Conservation (phyloP, 1,284 basidiomycete species). For the Prillingera fragicola region DNA sequence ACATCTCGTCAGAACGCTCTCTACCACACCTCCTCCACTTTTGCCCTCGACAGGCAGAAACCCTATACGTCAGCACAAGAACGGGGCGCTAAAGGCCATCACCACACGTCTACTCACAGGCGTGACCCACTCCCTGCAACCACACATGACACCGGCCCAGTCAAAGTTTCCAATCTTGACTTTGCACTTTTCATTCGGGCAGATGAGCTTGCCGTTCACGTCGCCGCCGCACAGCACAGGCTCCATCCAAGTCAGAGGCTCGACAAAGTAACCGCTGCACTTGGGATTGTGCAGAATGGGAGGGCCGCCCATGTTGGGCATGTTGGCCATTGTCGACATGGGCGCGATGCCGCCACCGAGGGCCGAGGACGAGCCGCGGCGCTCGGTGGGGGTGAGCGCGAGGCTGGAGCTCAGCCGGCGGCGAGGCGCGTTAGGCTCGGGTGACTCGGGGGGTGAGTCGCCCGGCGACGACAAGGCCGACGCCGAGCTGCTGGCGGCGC, state of each 20-base stretch:
- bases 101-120: constrained; percentile 58
- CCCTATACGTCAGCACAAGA: constrained; percentile 52
- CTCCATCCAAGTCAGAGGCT: constrained; percentile 98
- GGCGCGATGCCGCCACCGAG: neutral
- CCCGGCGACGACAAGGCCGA: neutral
- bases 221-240: constrained; percentile 65
- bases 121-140: constrained; percentile 83
- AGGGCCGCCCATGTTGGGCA: constrained; percentile 48
- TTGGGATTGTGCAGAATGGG: constrained; percentile 67
- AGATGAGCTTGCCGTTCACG: constrained; percentile 78
- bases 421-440: constrained; percentile 3
- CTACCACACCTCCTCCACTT: constrained; percentile 73
- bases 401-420: constrained; percentile 1
- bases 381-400: constrained; percentile 14
- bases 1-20: too few relatives aligned
- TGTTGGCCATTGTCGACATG: neutral
- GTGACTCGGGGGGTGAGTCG: neutral
- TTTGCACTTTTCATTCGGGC: constrained; percentile 82
- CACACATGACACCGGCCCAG: constrained; percentile 92
- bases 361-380: constrained; percentile 17
- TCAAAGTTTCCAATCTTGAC: constrained; percentile 92
- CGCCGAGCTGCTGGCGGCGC: constrained; percentile 12
- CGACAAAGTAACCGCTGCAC: constrained; percentile 94
- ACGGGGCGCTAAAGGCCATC: neutral
- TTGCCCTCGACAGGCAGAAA: constrained; percentile 81